Conservation (phyloP, 345 rosid species). For the Luvunga scandens region DNA sequence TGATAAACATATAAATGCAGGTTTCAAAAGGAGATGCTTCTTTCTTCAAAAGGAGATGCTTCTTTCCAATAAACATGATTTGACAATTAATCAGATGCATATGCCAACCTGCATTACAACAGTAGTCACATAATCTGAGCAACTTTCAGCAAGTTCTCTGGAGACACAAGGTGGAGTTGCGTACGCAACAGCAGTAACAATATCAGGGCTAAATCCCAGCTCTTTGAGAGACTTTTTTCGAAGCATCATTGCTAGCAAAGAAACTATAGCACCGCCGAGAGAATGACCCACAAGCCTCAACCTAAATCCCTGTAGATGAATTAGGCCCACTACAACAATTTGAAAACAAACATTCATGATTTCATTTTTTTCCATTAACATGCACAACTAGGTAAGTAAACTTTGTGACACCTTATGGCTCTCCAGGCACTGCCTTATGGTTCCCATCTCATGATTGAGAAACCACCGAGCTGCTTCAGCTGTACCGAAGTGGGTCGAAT, state of each 20-base stretch:
- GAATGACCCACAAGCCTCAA: slow-evolving; percentile 96
- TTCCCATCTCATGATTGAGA: slow-evolving; percentile 71
- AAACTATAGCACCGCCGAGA: slow-evolving; percentile 88
- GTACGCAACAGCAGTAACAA: slow-evolving; percentile 80
- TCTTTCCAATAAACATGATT: not conserved
- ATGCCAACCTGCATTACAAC: slow-evolving; percentile 88
- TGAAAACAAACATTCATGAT: not conserved
- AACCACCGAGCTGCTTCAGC: slow-evolving; percentile 98
- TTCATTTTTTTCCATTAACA: not conserved
- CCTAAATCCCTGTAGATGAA: slow-evolving; percentile 80
- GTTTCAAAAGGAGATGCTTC: not conserved
- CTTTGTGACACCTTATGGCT: slow-evolving; percentile 55
- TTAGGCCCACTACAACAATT: slow-evolving; percentile 28
- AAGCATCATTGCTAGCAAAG: slow-evolving; percentile 81
- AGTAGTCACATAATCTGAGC: slow-evolving; percentile 80
- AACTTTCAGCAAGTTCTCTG: slow-evolving; percentile 78
- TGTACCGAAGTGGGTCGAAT: slow-evolving; percentile 91
- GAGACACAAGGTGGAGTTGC: slow-evolving; percentile 97
- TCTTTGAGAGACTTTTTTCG: slow-evolving; percentile 64
- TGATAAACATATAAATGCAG: not conserved
- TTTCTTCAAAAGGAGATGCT: not conserved
- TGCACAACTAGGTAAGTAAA: not conserved
- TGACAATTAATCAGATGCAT: slow-evolving; percentile 4
- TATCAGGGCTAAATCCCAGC: slow-evolving; percentile 74
- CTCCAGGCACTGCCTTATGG: slow-evolving; percentile 64